These are phyloP conservation scores for Anisodus tanguticus DNA, from an alignment of 257 asterid genomes.

Conservation along the genomic window DNA sequence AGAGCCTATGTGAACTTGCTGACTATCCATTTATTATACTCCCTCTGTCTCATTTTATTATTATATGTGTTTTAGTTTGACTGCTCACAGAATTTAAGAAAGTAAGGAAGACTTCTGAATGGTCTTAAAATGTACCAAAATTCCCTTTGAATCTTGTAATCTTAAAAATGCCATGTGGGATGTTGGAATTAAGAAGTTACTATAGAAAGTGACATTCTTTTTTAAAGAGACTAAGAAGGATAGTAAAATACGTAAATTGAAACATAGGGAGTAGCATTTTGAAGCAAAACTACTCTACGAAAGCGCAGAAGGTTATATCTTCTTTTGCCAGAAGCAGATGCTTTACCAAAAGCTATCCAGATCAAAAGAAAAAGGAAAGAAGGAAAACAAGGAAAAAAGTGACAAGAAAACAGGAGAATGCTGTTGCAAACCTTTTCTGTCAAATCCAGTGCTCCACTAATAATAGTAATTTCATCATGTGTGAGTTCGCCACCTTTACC, in stretches of 20 bases:
- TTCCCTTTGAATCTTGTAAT: background rate
- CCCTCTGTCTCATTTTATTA: background rate
- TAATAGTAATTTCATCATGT: constrained; percentile 90
- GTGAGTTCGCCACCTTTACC: constrained; percentile 98
- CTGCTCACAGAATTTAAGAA: background rate
- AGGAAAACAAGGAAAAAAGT: background rate
- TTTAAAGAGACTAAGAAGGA: background rate
- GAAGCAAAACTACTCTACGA: background rate
- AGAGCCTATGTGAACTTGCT: background rate
- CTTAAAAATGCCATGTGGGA: background rate
- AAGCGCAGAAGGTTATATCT: background rate
- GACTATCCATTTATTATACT: background rate
- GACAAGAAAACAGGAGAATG: background rate
- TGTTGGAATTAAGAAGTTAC: background rate
- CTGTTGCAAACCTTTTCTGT: constrained; percentile 68
- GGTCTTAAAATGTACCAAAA: background rate
- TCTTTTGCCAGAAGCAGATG: background rate
- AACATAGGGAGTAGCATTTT: background rate
- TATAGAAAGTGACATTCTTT: background rate
- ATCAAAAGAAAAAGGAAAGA: background rate
- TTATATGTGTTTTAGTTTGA: background rate
- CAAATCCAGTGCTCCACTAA: constrained; percentile 96
- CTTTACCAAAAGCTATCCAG: constrained; percentile 10
- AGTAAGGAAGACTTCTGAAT: background rate
- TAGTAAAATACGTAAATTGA: background rate